phyloP scores from a whole-genome alignment of 129 eudicot genomes.

The Tanacetum coccineum region DNA sequence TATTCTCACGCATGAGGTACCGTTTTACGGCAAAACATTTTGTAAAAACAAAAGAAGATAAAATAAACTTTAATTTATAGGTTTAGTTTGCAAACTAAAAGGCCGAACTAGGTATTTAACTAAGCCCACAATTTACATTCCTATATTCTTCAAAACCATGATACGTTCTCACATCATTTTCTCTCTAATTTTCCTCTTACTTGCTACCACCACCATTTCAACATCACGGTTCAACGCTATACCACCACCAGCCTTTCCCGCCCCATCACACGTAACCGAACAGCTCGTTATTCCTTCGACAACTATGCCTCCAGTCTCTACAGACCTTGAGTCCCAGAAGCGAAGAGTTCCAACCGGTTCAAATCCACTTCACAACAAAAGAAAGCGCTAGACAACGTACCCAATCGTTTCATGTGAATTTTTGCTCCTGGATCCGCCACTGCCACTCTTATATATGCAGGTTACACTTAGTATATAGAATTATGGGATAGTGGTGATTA shows the following conservation, averaged over 20 bases:
- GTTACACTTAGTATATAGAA: no score
- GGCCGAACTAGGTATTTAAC: constrained; percentile 11
- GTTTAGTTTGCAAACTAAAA: no score
- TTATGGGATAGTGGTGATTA: no score
- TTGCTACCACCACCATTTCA: constrained; percentile 19
- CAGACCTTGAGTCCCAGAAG: constrained; percentile 36
- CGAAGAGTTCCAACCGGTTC: constrained; percentile 55
- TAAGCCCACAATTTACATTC: constrained; percentile 10
- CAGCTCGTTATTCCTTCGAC: constrained; percentile 6
- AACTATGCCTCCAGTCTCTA: constrained; percentile 18
- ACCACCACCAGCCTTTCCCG: constrained; percentile 23
- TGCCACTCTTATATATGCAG: no score
- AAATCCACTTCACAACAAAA: constrained; percentile 57
- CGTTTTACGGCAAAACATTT: no score
- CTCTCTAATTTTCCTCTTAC: constrained; percentile 27
- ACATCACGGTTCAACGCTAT: constrained; percentile 20
- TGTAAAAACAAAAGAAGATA: no score
- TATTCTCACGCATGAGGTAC: no score
- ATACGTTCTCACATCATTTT: constrained; percentile 31
- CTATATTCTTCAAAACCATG: constrained; percentile 35
- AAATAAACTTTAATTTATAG: no score
- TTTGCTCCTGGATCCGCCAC: no score
- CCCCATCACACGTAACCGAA: constrained; percentile 6
- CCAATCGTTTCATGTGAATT: no score
- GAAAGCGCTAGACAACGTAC: constrained; percentile 18